Percentiles rank a stretch among this genome's conserved stretches.
These are phyloP conservation scores for Phytophthora sojae DNA, from an alignment of 352 stramenopile species.

Conservation along the genomic window DNA sequence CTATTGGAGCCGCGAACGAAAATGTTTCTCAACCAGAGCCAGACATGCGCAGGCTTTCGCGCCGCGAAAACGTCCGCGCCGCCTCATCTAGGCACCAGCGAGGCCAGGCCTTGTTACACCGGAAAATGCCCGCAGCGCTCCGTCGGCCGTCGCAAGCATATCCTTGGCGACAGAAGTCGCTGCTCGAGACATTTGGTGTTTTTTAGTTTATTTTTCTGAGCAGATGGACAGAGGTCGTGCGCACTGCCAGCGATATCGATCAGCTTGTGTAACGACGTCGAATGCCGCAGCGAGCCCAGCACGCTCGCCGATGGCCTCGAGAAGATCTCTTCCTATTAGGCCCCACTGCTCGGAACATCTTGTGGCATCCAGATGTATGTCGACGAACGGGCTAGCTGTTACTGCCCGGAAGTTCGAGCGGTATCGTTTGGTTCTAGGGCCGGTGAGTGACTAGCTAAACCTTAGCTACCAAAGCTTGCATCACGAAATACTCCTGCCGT, in stretches of 20 bases:
- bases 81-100: neutral
- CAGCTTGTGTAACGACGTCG: neutral
- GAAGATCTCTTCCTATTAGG: neutral
- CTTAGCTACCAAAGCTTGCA: too few relatives aligned
- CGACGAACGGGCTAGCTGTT: neutral
- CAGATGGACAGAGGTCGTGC: too few relatives aligned
- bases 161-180: neutral
- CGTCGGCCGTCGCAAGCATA: neutral
- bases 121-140: too few relatives aligned
- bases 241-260: neutral
- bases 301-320: neutral
- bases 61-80: neutral
- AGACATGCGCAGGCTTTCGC: neutral
- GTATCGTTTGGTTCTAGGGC: too few relatives aligned
- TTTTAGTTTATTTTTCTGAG: too few relatives aligned
- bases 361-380: neutral
- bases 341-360: neutral
- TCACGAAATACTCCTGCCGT: too few relatives aligned
- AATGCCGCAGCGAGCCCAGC: neutral
- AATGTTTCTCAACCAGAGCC: neutral
- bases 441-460: too few relatives aligned
- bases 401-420: neutral
- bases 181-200: neutral
- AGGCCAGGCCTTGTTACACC: neutral
- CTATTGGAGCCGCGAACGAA: constrained; percentile 1